Percentiles rank a stretch among this genome's conserved stretches.
phyloP scores from a whole-genome alignment of 495 filamentous ascomycete genomes.

The Lophiostoma macrostomum region DNA sequence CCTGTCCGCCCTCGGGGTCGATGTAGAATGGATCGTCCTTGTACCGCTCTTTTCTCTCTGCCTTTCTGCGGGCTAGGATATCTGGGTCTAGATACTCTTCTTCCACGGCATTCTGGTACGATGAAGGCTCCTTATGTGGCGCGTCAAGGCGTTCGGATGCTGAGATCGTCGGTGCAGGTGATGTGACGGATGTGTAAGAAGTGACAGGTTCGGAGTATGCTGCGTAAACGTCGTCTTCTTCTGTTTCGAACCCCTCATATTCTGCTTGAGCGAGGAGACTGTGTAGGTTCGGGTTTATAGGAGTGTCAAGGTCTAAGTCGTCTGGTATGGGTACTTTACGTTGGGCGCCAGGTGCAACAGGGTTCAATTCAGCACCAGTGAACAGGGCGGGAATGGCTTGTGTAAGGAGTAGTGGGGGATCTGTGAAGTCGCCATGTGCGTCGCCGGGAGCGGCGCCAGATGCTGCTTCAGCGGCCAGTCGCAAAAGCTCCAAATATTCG shows the following conservation, averaged over 20 bases:
- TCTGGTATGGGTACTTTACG: conserved; percentile 78
- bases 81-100: conserved; percentile 61
- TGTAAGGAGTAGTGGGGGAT: conserved; percentile 76
- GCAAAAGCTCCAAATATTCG: conserved; percentile 84
- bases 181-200: conserved; percentile 3
- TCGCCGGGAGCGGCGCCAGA: conserved; percentile 56
- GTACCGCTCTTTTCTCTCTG: conserved; percentile 72
- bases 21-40: conserved; percentile 97
- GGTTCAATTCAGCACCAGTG: conserved; percentile 80
- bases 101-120: conserved; percentile 60
- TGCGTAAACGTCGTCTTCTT: conserved; percentile 61
- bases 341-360: conserved; percentile 79
- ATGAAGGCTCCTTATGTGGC: conserved; percentile 40
- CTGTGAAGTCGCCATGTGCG: conserved; percentile 51
- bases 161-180: conserved; percentile 39
- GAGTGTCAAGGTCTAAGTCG: conserved; percentile 67
- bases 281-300: conserved; percentile 75
- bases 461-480: conserved; percentile 76
- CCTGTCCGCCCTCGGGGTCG: conserved; percentile 45
- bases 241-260: conserved; percentile 49
- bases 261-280: conserved; percentile 60
- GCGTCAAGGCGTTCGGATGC: conserved; percentile 53
- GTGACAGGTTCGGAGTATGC: conserved; percentile 65
- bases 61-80: conserved; percentile 59
- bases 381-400: conserved; percentile 88